These are phyloP conservation scores for Aspergillus taichungensis DNA, from an alignment of 495 filamentous ascomycete species.

Conservation along the genomic window DNA sequence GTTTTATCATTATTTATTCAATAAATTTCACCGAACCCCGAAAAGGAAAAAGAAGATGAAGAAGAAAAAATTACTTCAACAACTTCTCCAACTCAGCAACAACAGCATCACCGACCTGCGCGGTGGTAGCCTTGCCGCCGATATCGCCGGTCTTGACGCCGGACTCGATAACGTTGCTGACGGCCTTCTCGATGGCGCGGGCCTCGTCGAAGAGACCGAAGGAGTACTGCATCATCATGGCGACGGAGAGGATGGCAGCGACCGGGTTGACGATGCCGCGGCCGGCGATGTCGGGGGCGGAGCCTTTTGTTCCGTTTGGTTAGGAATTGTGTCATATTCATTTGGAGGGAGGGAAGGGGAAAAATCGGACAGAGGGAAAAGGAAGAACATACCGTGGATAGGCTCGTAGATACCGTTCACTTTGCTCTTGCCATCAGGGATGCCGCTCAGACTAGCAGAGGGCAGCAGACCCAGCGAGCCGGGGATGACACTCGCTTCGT, in stretches of 20 bases:
- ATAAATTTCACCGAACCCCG: no score
- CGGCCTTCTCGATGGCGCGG: slow-evolving; percentile 43
- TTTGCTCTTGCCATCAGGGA: slow-evolving; percentile 60
- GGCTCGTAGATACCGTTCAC: slow-evolving; percentile 87
- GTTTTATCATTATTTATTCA: no score
- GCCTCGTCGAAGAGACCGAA: slow-evolving; percentile 42
- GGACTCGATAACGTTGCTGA: slow-evolving; percentile 43
- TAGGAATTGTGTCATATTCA: background rate
- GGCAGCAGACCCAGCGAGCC: slow-evolving; percentile 85
- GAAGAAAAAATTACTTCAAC: slow-evolving; percentile 25
- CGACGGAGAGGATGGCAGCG: slow-evolving; percentile 44
- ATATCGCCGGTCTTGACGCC: slow-evolving; percentile 48
- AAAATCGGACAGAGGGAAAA: background rate
- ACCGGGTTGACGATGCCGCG: slow-evolving; percentile 78
- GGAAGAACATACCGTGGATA: slow-evolving; percentile 67
- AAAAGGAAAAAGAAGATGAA: no score
- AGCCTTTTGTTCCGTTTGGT: slow-evolving; percentile 17
- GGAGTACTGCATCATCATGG: slow-evolving; percentile 50
- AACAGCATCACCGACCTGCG: slow-evolving; percentile 45
- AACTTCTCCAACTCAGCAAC: slow-evolving; percentile 41
- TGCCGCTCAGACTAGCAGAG: slow-evolving; percentile 76
- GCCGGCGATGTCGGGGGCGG: slow-evolving; percentile 59
- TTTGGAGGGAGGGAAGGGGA: background rate
- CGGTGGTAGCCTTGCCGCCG: slow-evolving; percentile 43
- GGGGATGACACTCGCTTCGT: slow-evolving; percentile 94